Conservation (phyloP, 805 yeast species). For the Saturnispora kantuleensis region DNA sequence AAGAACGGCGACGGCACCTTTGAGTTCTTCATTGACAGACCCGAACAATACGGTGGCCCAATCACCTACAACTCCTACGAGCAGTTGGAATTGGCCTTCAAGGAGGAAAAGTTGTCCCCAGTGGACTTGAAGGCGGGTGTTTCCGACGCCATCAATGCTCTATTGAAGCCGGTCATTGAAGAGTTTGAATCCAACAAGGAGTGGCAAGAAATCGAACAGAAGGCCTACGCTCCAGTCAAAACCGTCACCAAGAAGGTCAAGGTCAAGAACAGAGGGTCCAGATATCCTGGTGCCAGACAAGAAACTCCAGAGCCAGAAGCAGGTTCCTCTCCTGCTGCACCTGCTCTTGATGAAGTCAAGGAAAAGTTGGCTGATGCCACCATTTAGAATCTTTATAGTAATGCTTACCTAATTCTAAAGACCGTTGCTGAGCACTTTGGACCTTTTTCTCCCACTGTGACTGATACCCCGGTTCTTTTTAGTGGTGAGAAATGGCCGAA, state of each 20-base stretch:
- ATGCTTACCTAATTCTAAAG: too few relatives aligned
- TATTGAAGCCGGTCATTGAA: constrained; percentile 77
- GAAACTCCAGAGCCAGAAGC: constrained; percentile 12
- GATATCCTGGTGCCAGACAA: constrained; percentile 63
- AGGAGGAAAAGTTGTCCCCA: constrained; percentile 69
- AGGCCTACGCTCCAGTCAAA: constrained; percentile 78
- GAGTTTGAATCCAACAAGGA: constrained; percentile 53
- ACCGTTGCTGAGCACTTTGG: neutral
- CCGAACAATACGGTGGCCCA: constrained; percentile 96
- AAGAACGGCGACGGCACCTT: constrained; percentile 50
- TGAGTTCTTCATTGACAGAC: constrained; percentile 71
- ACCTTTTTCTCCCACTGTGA: too few relatives aligned
- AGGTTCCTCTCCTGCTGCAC: constrained; percentile 16
- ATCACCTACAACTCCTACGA: constrained; percentile 60
- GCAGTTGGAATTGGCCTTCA: constrained; percentile 62
- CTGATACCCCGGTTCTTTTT: too few relatives aligned
- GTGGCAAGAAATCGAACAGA: constrained; percentile 61
- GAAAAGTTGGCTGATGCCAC: constrained; percentile 19
- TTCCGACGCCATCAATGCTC: constrained; percentile 67
- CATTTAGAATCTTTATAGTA: neutral
- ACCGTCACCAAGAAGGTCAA: constrained; percentile 53
- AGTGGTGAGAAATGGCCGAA: too few relatives aligned
- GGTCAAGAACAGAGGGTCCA: constrained; percentile 82
- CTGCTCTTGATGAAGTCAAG: too few relatives aligned
- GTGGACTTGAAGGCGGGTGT: constrained; percentile 93